A percentile compares a stretch with the other conserved stretches of the same genome.
Evolutionary conservation across 2,329 filamentous ascomycete species (phyloP).

Genomic region (Ophiostoma ulmi): DNA sequence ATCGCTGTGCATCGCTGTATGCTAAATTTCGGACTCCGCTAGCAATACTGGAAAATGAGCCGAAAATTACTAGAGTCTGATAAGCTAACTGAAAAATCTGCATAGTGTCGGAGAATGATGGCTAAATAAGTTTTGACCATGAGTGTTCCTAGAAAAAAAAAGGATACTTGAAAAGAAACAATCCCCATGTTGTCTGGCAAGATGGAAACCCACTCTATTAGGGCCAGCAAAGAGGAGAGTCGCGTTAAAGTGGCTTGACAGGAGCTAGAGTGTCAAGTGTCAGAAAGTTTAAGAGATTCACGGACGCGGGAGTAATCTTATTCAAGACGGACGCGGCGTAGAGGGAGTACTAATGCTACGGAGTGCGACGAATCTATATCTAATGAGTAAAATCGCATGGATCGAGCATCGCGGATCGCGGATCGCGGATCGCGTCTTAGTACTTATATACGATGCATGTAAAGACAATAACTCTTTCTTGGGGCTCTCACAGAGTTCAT

Average conservation of each 20-base stretch:
- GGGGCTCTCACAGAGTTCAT: too few relatives aligned
- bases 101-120: slow-evolving; percentile 7
- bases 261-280: neutral
- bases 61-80: too few relatives aligned
- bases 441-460: too few relatives aligned
- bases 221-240: slow-evolving; percentile 12
- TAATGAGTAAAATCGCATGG: too few relatives aligned
- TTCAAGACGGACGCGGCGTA: neutral
- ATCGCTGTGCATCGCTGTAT: neutral
- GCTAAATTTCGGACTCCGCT: neutral
- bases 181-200: slow-evolving; percentile 14
- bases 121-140: neutral
- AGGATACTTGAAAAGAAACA: neutral
- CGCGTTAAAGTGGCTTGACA: neutral
- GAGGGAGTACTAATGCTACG: neutral
- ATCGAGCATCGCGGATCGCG: neutral
- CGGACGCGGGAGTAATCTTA: slow-evolving; percentile 7
- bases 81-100: slow-evolving; percentile 9
- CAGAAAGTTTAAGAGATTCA: slow-evolving; percentile 9
- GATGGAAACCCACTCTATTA: slow-evolving; percentile 14
- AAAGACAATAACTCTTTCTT: too few relatives aligned
- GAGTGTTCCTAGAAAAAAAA: neutral
- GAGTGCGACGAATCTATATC: too few relatives aligned
- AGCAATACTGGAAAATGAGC: too few relatives aligned
- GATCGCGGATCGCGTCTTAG: too few relatives aligned